Percentiles rank a stretch among this genome's conserved stretches.
Evolutionary conservation across 306 rosid genomes (phyloP).

Genomic region (Ochetophila trinervis): DNA sequence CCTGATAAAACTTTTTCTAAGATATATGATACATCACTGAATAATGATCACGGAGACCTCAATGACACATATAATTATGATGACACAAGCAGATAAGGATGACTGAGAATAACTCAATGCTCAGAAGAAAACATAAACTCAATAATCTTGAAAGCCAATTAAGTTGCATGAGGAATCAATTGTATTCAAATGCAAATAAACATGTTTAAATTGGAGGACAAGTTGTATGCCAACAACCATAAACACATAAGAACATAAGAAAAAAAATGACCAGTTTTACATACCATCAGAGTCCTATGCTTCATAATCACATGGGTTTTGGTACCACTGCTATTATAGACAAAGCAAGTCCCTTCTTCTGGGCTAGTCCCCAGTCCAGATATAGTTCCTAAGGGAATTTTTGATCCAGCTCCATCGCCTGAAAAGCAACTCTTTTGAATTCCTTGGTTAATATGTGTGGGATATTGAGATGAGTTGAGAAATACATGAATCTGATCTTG

Average conservation of each 20-base stretch:
- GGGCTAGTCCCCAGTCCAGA: conserved; percentile 75
- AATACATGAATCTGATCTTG: conserved; percentile 73
- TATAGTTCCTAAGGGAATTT: conserved; percentile 73
- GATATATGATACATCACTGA: not conserved
- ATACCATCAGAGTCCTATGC: conserved; percentile 85
- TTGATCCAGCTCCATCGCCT: conserved; percentile 37
- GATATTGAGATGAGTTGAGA: conserved; percentile 47
- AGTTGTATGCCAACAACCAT: not conserved
- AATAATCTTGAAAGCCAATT: no score
- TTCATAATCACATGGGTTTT: conserved; percentile 86
- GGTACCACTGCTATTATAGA: conserved; percentile 58
- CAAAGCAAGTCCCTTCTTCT: conserved; percentile 82
- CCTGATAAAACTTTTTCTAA: conserved; percentile 41
- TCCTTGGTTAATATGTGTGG: conserved; percentile 26
- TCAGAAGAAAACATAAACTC: no score
- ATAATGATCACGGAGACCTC: not conserved
- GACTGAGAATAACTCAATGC: not conserved
- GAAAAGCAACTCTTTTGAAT: conserved; percentile 29
- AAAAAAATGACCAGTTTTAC: conserved; percentile 32
- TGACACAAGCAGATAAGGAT: not conserved
- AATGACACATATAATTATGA: not conserved
- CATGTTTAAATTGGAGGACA: not conserved
- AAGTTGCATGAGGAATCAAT: no score
- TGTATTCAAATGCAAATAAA: no score
- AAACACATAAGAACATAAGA: conserved; percentile 10